A percentile compares a stretch with the other conserved stretches of the same genome.
phyloP scores from a whole-genome alignment of 768 basidiomycete genomes.

The Serendipita sp. region DNA sequence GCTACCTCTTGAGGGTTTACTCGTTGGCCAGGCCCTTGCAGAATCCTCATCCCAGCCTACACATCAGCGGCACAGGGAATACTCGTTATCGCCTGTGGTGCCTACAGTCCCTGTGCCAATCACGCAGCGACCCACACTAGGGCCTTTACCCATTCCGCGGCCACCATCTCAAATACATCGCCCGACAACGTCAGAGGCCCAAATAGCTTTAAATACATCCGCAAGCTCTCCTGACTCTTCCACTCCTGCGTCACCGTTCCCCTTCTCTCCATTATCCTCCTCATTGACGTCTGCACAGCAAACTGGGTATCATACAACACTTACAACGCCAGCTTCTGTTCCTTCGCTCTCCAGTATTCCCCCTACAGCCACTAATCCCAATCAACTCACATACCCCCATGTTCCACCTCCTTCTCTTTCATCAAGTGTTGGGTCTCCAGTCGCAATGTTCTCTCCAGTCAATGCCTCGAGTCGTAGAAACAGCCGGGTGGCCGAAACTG shows the following conservation, averaged over 20 bases:
- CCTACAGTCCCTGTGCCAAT: conserved; percentile 14
- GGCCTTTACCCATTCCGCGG: conserved; percentile 60
- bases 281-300: conserved; percentile 40
- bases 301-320: conserved; percentile 42
- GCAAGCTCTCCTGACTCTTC: conserved; percentile 28
- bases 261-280: conserved; percentile 48
- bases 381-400: conserved; percentile 55
- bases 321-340: conserved; percentile 63
- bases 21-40: conserved; percentile 36
- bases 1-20: conserved; percentile 61
- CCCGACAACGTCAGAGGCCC: conserved; percentile 2
- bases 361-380: conserved; percentile 19
- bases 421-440: conserved; percentile 61
- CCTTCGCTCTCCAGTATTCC: conserved; percentile 31
- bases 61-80: conserved; percentile 43
- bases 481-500: conserved; percentile 51
- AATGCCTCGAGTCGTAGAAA: conserved; percentile 23
- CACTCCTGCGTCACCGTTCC: conserved; percentile 45
- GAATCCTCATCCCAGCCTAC: conserved; percentile 61
- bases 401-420: conserved; percentile 73
- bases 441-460: conserved; percentile 26
- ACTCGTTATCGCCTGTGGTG: conserved; percentile 19
- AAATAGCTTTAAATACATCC: conserved; percentile 17
- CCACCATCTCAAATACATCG: conserved; percentile 48
- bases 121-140: conserved; percentile 19